Evolutionary conservation across 768 basidiomycete species (phyloP).

Genomic region (Lentinula edodes): DNA sequence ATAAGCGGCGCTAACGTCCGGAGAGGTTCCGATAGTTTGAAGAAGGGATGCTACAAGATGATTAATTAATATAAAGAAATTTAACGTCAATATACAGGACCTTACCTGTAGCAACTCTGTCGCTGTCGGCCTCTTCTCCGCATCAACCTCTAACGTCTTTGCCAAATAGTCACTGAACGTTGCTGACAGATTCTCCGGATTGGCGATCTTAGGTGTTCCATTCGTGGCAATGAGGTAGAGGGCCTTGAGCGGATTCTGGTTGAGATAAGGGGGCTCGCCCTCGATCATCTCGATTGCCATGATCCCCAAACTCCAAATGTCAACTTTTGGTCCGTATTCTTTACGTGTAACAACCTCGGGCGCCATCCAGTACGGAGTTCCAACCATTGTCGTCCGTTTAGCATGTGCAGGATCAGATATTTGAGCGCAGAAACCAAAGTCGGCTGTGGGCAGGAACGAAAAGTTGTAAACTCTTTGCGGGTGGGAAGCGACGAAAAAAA

Average conservation of each 20-base stretch:
- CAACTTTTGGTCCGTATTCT: slow-evolving; percentile 98
- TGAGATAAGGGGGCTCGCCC: slow-evolving; percentile 93
- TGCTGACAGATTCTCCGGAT: slow-evolving; percentile 66
- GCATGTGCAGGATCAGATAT: slow-evolving; percentile 85
- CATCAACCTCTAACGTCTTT: slow-evolving; percentile 88
- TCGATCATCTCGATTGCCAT: slow-evolving; percentile 99
- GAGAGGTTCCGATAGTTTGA: slow-evolving; percentile 81
- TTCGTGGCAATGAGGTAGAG: slow-evolving; percentile 98
- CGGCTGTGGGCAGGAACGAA: slow-evolving; percentile 47
- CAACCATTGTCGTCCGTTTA: slow-evolving; percentile 97
- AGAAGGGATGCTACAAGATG: slow-evolving; percentile 75
- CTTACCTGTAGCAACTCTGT: slow-evolving; percentile 72
- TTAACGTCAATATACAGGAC: neutral
- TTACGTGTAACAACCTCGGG: slow-evolving; percentile 97
- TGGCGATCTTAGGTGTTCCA: slow-evolving; percentile 93
- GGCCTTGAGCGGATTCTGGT: slow-evolving; percentile 95
- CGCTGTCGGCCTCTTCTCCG: slow-evolving; percentile 88
- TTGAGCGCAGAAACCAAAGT: slow-evolving; percentile 99
- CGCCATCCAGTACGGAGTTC: slow-evolving; percentile 99
- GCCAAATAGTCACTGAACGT: slow-evolving; percentile 89
- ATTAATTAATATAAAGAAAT: neutral
- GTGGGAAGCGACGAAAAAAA: neutral
- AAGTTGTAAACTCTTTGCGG: neutral
- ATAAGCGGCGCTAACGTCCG: slow-evolving; percentile 84
- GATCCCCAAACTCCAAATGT: slow-evolving; percentile 95